These are phyloP conservation scores for Coemansia sp. DNA, from an alignment of 192 early-diverging fungal genomes.

Conservation along the genomic window DNA sequence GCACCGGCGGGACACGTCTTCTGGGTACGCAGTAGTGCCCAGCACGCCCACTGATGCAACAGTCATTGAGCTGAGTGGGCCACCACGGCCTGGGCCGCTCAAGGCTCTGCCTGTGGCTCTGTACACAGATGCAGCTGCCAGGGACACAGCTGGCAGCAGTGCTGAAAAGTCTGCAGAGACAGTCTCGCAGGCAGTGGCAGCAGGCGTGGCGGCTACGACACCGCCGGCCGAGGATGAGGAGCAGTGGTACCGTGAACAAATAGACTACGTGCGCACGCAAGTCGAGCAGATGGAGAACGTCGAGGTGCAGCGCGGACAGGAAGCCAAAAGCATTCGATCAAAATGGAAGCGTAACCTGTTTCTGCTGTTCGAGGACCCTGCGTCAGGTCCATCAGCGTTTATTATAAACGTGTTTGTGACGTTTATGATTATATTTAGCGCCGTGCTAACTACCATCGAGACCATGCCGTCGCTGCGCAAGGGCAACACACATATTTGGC, in stretches of 20 bases:
- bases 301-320: constrained; percentile 45
- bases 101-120: constrained; percentile 22
- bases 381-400: constrained; percentile 71
- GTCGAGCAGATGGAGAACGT: constrained; percentile 52
- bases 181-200: constrained; percentile 17
- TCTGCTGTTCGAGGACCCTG: constrained; percentile 74
- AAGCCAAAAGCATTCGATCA: constrained; percentile 40
- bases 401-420: constrained; percentile 71
- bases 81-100: constrained; percentile 15
- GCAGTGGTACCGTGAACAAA: constrained; percentile 53
- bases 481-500: constrained; percentile 56
- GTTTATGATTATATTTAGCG: constrained; percentile 70
- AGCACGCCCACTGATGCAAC: constrained; percentile 26
- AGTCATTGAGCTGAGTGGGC: constrained; percentile 18
- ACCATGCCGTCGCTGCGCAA: constrained; percentile 73
- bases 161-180: constrained; percentile 7
- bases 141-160: background rate
- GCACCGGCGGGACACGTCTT: constrained; percentile 3
- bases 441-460: constrained; percentile 74
- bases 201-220: constrained; percentile 21
- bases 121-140: background rate
- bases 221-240: constrained; percentile 36
- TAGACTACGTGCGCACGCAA: constrained; percentile 53
- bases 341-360: constrained; percentile 66
- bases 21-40: constrained; percentile 15